phyloP scores from a whole-genome alignment of 2,329 filamentous ascomycete species.

The Nemania serpens region DNA sequence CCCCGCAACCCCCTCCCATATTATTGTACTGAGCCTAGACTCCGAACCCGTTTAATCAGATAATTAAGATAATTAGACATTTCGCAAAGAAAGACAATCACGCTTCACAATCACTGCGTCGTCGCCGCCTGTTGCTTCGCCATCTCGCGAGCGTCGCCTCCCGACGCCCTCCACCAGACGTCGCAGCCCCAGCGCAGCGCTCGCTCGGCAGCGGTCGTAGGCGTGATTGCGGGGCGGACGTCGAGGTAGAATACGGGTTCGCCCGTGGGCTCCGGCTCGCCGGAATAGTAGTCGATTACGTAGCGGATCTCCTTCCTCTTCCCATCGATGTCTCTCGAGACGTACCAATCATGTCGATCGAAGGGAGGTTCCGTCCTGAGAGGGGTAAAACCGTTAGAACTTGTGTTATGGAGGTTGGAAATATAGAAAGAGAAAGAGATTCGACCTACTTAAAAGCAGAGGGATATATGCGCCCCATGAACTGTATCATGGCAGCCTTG shows the following conservation, averaged over 20 bases:
- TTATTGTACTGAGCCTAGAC: slow-evolving; percentile 4
- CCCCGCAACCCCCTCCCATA: background rate
- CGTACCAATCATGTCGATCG: slow-evolving; percentile 96
- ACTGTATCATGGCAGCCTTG: slow-evolving; percentile 83
- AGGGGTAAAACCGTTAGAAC: slow-evolving; percentile 1
- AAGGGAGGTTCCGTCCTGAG: slow-evolving; percentile 81
- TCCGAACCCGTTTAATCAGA: no score
- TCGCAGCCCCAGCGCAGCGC: slow-evolving; percentile 89
- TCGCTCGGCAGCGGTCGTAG: slow-evolving; percentile 78
- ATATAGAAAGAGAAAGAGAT: background rate
- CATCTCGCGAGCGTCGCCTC: slow-evolving; percentile 65
- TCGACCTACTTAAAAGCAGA: slow-evolving; percentile 71
- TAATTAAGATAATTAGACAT: background rate
- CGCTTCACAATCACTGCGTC: slow-evolving; percentile 2
- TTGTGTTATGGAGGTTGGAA: background rate
- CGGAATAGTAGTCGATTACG: slow-evolving; percentile 96
- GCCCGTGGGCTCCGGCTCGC: slow-evolving; percentile 77
- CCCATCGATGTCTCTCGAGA: slow-evolving; percentile 72
- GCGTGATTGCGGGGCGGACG: slow-evolving; percentile 86
- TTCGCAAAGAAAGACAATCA: background rate
- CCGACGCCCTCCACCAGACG: slow-evolving; percentile 89
- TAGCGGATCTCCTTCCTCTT: slow-evolving; percentile 81
- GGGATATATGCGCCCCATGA: slow-evolving; percentile 80
- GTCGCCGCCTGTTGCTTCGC: slow-evolving; percentile 26
- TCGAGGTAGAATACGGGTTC: slow-evolving; percentile 97